Evolutionary conservation across 1,139 yeast species (phyloP).

Genomic region (Eremothecium coryli): DNA sequence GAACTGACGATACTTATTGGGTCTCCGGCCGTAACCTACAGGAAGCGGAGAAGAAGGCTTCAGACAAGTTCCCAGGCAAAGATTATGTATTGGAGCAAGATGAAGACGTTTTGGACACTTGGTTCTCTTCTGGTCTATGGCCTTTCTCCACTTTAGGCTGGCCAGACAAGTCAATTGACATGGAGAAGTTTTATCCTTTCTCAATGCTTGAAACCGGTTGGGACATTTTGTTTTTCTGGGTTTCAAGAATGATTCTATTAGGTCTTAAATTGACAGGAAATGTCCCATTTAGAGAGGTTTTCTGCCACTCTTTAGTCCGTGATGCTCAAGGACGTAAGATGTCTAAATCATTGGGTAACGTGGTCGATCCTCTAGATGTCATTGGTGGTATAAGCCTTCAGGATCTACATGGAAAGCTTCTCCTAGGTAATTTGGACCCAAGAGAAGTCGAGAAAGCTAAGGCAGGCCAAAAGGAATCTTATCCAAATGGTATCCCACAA

Average conservation of each 20-base stretch:
- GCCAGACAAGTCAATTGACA: conserved; percentile 74
- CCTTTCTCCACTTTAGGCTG: conserved; percentile 95
- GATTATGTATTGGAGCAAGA: conserved; percentile 81
- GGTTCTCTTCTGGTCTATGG: conserved; percentile 99
- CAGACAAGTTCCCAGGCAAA: conserved; percentile 57
- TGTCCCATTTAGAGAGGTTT: conserved; percentile 90
- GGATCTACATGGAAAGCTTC: conserved; percentile 68
- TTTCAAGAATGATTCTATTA: conserved; percentile 87
- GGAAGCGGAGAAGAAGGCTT: conserved; percentile 82
- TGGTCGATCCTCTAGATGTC: conserved; percentile 90
- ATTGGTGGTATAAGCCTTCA: conserved; percentile 78
- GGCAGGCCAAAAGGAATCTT: conserved; percentile 79
- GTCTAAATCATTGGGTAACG: conserved; percentile 97
- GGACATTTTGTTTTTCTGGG: conserved; percentile 99
- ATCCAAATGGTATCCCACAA: conserved; percentile 97
- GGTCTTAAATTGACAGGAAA: conserved; percentile 85
- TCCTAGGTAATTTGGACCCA: conserved; percentile 79
- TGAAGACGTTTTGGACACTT: conserved; percentile 95
- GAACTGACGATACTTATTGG: conserved; percentile 65
- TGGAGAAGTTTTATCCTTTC: conserved; percentile 78
- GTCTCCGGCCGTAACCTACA: conserved; percentile 75
- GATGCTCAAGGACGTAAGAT: conserved; percentile 99
- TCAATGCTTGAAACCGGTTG: conserved; percentile 96
- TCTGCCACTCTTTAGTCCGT: conserved; percentile 96
- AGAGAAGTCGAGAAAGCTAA: conserved; percentile 80